A percentile compares a stretch with the other conserved stretches of the same genome.
phyloP scores from a whole-genome alignment of 768 basidiomycete species.

The Dictyophora rubrovolvata region DNA sequence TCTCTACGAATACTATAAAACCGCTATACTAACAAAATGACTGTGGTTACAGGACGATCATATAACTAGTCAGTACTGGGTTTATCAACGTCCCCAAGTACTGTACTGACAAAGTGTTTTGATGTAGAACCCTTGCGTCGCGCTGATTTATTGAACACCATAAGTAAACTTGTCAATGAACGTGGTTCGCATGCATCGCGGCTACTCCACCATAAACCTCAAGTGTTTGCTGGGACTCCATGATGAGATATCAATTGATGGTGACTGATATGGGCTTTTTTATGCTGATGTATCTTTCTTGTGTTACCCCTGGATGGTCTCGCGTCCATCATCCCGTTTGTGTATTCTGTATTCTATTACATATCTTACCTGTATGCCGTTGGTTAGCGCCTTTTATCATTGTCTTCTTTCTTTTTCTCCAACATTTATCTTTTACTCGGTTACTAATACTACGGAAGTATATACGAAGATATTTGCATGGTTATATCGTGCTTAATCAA shows the following conservation, averaged over 20 bases:
- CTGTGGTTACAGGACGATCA: constrained; percentile 46
- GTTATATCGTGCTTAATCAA: neutral
- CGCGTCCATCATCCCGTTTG: neutral
- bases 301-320: neutral
- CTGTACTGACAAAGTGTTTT: neutral
- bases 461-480: neutral
- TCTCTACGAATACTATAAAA: neutral
- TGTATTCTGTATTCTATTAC: neutral
- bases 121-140: constrained; percentile 66
- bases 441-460: neutral
- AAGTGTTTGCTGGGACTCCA: neutral
- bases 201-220: constrained; percentile 5
- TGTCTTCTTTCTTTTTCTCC: neutral
- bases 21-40: neutral
- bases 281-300: neutral
- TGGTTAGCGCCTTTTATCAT: neutral
- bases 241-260: neutral
- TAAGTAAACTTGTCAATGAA: constrained; percentile 69
- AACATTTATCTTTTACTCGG: neutral
- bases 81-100: neutral
- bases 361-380: neutral
- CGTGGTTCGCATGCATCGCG: constrained; percentile 22
- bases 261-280: neutral
- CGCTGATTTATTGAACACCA: constrained; percentile 70
- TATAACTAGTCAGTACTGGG: constrained; percentile 54